Evolutionary conservation across 352 stramenopile species (phyloP).

Genomic region (Phytopythium boreale): DNA sequence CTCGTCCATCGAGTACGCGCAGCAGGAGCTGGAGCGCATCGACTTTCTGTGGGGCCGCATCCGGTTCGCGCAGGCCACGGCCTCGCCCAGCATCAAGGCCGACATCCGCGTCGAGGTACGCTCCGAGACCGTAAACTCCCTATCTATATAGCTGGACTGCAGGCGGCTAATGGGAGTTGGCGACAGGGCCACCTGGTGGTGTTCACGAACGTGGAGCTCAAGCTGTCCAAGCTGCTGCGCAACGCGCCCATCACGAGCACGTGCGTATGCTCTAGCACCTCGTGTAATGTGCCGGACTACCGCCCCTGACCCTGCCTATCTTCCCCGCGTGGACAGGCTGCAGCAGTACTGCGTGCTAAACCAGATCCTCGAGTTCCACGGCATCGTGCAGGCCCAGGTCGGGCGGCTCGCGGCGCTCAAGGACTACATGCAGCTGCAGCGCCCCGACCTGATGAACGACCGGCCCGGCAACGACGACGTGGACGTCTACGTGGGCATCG

Average conservation of each 20-base stretch:
- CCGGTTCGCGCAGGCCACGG: constrained; percentile 46
- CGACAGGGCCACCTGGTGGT: constrained; percentile 70
- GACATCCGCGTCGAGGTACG: constrained; percentile 69
- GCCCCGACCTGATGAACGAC: constrained; percentile 34
- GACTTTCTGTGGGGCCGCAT: constrained; percentile 83
- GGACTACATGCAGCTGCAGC: constrained; percentile 42
- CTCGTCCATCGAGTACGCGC: constrained; percentile 40
- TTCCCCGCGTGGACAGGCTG: constrained; percentile 28
- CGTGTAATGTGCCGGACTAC: no score
- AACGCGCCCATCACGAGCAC: constrained; percentile 43
- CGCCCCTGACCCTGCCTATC: background rate
- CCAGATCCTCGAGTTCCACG: constrained; percentile 84
- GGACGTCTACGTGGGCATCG: constrained; percentile 49
- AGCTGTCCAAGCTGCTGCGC: constrained; percentile 53
- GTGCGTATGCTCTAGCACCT: constrained; percentile 23
- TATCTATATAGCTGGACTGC: no score
- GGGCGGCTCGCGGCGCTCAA: constrained; percentile 43
- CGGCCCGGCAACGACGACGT: constrained; percentile 43
- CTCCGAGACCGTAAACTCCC: no score
- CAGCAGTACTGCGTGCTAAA: constrained; percentile 83
- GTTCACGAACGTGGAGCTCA: constrained; percentile 65
- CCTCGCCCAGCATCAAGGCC: constrained; percentile 51
- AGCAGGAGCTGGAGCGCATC: constrained; percentile 73
- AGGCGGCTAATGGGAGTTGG: background rate
- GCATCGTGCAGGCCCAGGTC: constrained; percentile 58